These are phyloP conservation scores for Colletotrichum eleusines DNA, from an alignment of 2,329 filamentous ascomycete genomes.

Conservation along the genomic window DNA sequence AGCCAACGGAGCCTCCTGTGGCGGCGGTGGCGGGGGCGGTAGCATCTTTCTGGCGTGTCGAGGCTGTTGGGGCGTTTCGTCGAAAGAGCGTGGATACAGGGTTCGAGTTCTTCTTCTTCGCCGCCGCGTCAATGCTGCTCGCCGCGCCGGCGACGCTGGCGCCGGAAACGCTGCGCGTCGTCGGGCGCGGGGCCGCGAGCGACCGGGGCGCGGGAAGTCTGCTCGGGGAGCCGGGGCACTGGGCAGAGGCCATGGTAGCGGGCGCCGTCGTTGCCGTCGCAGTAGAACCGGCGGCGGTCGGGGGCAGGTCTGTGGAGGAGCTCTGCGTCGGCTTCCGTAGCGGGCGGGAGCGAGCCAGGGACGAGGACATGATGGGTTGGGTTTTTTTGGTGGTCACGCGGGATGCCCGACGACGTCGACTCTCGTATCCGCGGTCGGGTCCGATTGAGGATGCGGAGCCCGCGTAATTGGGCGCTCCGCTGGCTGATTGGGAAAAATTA, in stretches of 20 bases:
- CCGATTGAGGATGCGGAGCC: not conserved
- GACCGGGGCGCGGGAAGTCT: conserved; percentile 35
- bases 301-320: conserved; percentile 41
- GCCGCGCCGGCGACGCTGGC: conserved; percentile 16
- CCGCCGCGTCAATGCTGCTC: conserved; percentile 31
- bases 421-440: not conserved
- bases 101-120: conserved; percentile 34
- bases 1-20: not conserved
- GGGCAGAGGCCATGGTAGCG: not conserved
- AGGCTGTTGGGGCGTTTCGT: conserved; percentile 18
- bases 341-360: conserved; percentile 60
- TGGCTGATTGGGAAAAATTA: not conserved
- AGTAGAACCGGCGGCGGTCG: conserved; percentile 3
- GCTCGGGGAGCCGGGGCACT: conserved; percentile 34
- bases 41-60: conserved; percentile 26
- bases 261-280: conserved; percentile 2
- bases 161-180: conserved; percentile 37
- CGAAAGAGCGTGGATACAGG: conserved; percentile 20
- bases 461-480: too few relatives aligned
- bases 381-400: not conserved
- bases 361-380: conserved; percentile 54
- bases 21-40: not conserved
- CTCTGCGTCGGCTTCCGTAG: conserved; percentile 58
- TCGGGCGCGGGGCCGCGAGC: conserved; percentile 13
- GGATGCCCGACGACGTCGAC: not conserved